Evolutionary conservation across 1,139 yeast species (phyloP).

Genomic region (Candida glucosophila): DNA sequence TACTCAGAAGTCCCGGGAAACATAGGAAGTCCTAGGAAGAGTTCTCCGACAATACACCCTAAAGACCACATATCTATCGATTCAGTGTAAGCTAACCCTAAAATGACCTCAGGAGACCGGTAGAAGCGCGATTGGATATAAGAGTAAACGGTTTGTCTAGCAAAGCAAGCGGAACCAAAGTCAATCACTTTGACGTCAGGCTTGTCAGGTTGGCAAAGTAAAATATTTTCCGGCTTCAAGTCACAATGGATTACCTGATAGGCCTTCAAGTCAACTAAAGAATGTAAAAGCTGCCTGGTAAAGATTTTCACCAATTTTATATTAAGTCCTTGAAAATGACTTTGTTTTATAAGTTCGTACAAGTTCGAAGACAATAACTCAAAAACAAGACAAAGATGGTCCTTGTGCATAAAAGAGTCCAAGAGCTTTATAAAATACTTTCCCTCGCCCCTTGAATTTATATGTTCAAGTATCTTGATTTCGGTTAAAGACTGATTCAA

Average conservation of each 20-base stretch:
- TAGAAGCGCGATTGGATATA: slow-evolving; percentile 94
- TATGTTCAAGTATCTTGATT: slow-evolving; percentile 73
- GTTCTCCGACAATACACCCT: slow-evolving; percentile 93
- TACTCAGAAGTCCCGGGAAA: slow-evolving; percentile 95
- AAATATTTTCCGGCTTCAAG: slow-evolving; percentile 89
- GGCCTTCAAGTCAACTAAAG: slow-evolving; percentile 71
- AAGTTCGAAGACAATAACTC: slow-evolving; percentile 82
- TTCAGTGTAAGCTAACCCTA: slow-evolving; percentile 86
- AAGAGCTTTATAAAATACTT: slow-evolving; percentile 70
- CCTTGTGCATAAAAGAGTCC: slow-evolving; percentile 88
- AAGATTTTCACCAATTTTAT: slow-evolving; percentile 73
- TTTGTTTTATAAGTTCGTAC: slow-evolving; percentile 86
- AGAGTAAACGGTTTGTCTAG: slow-evolving; percentile 80
- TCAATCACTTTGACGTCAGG: slow-evolving; percentile 92
- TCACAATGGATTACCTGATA: slow-evolving; percentile 92
- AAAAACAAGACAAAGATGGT: slow-evolving; percentile 87
- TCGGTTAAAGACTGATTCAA: slow-evolving; percentile 89
- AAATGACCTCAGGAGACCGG: slow-evolving; percentile 89
- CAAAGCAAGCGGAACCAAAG: slow-evolving; percentile 95
- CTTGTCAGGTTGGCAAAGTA: slow-evolving; percentile 71
- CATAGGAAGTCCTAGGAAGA: slow-evolving; percentile 86
- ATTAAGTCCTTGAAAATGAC: slow-evolving; percentile 85
- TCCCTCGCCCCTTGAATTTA: slow-evolving; percentile 66
- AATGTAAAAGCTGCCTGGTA: slow-evolving; percentile 72
- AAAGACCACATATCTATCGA: slow-evolving; percentile 98